phyloP scores from a whole-genome alignment of 495 filamentous ascomycete species.

The Trichoderma virens region DNA sequence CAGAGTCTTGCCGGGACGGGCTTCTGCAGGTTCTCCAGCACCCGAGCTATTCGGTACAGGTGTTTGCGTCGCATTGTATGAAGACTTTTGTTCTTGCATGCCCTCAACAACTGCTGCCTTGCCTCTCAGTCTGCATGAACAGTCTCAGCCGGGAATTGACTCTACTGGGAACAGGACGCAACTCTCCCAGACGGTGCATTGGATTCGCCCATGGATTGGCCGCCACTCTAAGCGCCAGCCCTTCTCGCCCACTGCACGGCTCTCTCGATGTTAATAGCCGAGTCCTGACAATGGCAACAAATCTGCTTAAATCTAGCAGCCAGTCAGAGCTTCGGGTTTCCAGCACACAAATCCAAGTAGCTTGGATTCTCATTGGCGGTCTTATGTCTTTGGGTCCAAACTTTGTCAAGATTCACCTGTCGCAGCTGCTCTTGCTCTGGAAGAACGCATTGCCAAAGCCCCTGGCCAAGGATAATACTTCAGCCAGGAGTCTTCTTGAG shows the following conservation, averaged over 20 bases:
- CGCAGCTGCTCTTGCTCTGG: conserved; percentile 92
- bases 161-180: conserved; percentile 64
- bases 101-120: conserved; percentile 83
- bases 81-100: conserved; percentile 83
- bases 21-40: conserved; percentile 89
- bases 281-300: conserved; percentile 83
- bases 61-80: conserved; percentile 76
- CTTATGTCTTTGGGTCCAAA: conserved; percentile 95
- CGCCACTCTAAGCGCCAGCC: conserved; percentile 82
- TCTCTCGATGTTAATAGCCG: conserved; percentile 93
- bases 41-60: conserved; percentile 91
- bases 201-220: conserved; percentile 92
- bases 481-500: conserved; percentile 73
- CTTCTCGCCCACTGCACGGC: conserved; percentile 81
- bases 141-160: conserved; percentile 81
- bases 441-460: conserved; percentile 95
- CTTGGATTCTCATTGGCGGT: conserved; percentile 94
- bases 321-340: conserved; percentile 86
- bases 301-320: conserved; percentile 85
- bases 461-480: conserved; percentile 79
- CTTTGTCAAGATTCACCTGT: conserved; percentile 97
- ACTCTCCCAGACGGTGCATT: conserved; percentile 75
- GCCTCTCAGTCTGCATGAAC: conserved; percentile 94
- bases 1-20: conserved; percentile 76
- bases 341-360: conserved; percentile 91